Conservation (phyloP, 441 rosid genomes). For the Gossypium trilobum region DNA sequence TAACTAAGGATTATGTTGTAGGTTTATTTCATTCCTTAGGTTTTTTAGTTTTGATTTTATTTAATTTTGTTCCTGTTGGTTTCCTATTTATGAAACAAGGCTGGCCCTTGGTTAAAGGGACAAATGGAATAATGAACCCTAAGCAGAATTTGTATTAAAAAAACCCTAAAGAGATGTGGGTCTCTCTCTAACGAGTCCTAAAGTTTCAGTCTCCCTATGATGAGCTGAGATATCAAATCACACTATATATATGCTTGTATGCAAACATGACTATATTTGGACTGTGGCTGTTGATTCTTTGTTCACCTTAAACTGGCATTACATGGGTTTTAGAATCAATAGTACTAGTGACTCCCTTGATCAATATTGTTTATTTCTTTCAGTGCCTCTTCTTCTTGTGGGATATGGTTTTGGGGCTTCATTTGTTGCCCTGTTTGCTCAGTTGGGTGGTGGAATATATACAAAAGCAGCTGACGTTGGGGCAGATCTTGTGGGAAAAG, state of each 20-base stretch:
- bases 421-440: slow-evolving; percentile 97
- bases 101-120: too few species aligned
- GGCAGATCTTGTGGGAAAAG: slow-evolving; percentile 82
- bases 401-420: slow-evolving; percentile 99
- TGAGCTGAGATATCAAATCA: background rate
- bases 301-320: background rate
- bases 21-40: too few species aligned
- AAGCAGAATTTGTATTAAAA: too few species aligned
- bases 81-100: too few species aligned
- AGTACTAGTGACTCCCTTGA: slow-evolving; percentile 3
- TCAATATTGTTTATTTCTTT: slow-evolving; percentile 19
- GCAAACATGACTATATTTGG: background rate
- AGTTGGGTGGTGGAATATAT: slow-evolving; percentile 97
- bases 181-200: too few species aligned
- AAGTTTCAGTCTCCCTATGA: background rate
- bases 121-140: too few species aligned
- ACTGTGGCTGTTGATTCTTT: background rate
- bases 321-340: background rate
- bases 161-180: too few species aligned
- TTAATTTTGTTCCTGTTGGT: too few species aligned
- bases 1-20: too few species aligned
- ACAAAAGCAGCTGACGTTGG: slow-evolving; percentile 99
- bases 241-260: background rate
- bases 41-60: too few species aligned
- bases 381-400: slow-evolving; percentile 97